Percentiles rank a stretch among this genome's conserved stretches.
Conservation (phyloP, 2,329 filamentous ascomycete species). For the Triangularia setosa region DNA sequence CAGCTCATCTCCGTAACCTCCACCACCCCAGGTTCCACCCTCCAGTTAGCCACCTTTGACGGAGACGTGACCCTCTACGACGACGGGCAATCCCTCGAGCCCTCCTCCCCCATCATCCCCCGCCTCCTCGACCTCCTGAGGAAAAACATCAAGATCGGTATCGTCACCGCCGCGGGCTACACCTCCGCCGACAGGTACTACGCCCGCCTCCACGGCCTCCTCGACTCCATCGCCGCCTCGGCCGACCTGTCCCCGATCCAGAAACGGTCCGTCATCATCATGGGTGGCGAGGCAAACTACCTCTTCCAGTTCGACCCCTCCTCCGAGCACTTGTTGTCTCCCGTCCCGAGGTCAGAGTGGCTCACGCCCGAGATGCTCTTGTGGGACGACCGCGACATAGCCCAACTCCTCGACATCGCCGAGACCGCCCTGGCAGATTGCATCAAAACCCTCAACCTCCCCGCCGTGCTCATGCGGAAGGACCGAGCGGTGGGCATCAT, state of each 20-base stretch:
- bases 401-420: conserved; percentile 78
- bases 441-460: conserved; percentile 71
- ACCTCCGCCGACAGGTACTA: conserved; percentile 85
- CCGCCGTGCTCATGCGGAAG: conserved; percentile 79
- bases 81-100: conserved; percentile 75
- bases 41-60: conserved; percentile 91
- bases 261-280: conserved; percentile 78
- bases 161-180: conserved; percentile 95
- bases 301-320: conserved; percentile 73
- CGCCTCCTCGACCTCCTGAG: conserved; percentile 66
- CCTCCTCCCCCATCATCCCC: conserved; percentile 72
- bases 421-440: conserved; percentile 81
- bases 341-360: conserved; percentile 66
- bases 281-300: conserved; percentile 96
- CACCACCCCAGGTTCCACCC: conserved; percentile 47
- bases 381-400: conserved; percentile 75
- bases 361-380: conserved; percentile 72
- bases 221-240: conserved; percentile 68
- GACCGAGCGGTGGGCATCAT: conserved; percentile 80
- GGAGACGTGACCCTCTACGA: conserved; percentile 96
- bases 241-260: conserved; percentile 58
- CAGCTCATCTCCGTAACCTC: conserved; percentile 88
- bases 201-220: conserved; percentile 76
- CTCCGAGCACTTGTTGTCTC: conserved; percentile 63
- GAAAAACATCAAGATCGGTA: conserved; percentile 79